Conservation (phyloP, 2,329 filamentous ascomycete species). For the Colletotrichum sojae region DNA sequence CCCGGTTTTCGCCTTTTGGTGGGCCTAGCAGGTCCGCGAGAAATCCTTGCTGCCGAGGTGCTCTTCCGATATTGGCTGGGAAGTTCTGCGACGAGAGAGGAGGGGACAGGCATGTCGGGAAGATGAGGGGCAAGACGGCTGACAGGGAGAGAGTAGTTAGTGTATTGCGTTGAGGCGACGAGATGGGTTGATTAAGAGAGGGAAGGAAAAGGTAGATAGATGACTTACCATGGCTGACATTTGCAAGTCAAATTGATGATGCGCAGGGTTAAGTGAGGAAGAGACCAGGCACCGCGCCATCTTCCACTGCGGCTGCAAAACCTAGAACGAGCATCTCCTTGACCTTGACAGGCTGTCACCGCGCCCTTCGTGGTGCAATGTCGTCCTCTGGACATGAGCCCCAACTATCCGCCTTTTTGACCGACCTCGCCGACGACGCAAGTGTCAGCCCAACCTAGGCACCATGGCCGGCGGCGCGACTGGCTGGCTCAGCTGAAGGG, state of each 20-base stretch:
- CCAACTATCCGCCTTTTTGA: neutral
- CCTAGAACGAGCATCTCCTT: slow-evolving; percentile 8
- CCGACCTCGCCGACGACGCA: slow-evolving; percentile 10
- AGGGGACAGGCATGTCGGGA: slow-evolving; percentile 7
- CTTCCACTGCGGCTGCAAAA: slow-evolving; percentile 27
- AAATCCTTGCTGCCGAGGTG: slow-evolving; percentile 31
- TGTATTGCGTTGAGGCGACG: neutral
- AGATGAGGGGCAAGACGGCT: slow-evolving; percentile 13
- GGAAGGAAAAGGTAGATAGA: neutral
- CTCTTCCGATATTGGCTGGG: slow-evolving; percentile 29
- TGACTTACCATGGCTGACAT: slow-evolving; percentile 12
- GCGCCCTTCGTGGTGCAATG: neutral
- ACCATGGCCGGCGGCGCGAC: neutral
- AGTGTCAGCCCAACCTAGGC: neutral
- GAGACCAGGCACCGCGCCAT: slow-evolving; percentile 1
- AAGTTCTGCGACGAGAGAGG: slow-evolving; percentile 6
- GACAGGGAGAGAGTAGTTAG: neutral
- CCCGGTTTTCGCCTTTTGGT: slow-evolving; percentile 21
- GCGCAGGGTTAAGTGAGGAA: neutral
- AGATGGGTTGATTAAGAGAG: neutral
- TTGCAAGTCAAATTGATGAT: neutral
- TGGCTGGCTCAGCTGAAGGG: slow-evolving; percentile 12
- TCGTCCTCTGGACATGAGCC: neutral
- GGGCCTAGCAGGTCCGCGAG: slow-evolving; percentile 13
- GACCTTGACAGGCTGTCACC: slow-evolving; percentile 1